Evolutionary conservation across 2,329 filamentous ascomycete species (phyloP).

Genomic region (Aspergillus pseudotamarii): DNA sequence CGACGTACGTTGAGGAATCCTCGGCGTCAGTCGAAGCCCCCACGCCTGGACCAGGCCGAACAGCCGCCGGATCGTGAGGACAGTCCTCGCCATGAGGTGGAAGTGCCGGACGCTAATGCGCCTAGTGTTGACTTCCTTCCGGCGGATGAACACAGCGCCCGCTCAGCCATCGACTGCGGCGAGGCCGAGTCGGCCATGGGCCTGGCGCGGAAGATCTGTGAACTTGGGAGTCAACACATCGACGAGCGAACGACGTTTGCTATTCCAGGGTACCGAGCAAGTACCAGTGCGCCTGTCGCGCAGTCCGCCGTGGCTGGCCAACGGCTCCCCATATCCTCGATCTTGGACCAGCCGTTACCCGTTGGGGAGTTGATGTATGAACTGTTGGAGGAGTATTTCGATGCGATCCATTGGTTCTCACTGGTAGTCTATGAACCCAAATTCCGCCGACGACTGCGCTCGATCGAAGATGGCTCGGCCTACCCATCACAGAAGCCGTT

Average conservation of each 20-base stretch:
- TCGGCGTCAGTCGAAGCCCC: background rate
- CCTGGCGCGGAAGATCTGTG: conserved; percentile 37
- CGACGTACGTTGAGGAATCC: background rate
- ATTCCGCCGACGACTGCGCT: conserved; percentile 38
- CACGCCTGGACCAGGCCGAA: background rate
- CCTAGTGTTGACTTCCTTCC: background rate
- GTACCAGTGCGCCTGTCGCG: conserved; percentile 6
- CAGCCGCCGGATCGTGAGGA: background rate
- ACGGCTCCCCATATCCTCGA: conserved; percentile 26
- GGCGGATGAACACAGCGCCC: conserved; percentile 1
- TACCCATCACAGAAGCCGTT: conserved; percentile 40
- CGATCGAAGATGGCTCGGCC: conserved; percentile 38
- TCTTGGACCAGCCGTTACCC: conserved; percentile 35
- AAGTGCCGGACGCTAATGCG: background rate
- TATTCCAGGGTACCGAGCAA: conserved; percentile 35
- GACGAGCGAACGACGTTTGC: conserved; percentile 37
- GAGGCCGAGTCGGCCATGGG: conserved; percentile 41
- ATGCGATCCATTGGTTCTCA: conserved; percentile 50
- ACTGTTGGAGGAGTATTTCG: conserved; percentile 46
- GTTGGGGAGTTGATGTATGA: conserved; percentile 29
- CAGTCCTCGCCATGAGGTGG: background rate
- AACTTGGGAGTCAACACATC: conserved; percentile 29
- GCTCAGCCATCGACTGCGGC: conserved; percentile 21
- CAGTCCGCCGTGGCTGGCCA: conserved; percentile 18
- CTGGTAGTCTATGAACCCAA: conserved; percentile 47